Evolutionary conservation across 2,329 filamentous ascomycete genomes (phyloP).

Genomic region (Aspergillus sp.): DNA sequence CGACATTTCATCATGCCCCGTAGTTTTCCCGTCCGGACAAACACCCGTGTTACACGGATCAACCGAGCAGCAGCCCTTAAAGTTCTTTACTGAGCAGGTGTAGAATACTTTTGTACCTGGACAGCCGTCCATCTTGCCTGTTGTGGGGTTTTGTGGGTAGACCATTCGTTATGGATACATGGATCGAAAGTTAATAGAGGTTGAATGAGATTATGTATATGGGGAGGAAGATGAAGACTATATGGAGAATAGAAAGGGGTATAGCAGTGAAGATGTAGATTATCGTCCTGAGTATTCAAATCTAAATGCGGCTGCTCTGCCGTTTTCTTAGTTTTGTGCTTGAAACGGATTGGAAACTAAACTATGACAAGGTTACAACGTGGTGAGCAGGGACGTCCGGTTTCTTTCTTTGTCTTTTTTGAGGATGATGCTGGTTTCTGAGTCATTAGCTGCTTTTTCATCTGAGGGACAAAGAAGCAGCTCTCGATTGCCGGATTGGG

Average conservation of each 20-base stretch:
- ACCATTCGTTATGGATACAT: too few species aligned
- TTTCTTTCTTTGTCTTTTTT: neutral
- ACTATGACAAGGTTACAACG: too few species aligned
- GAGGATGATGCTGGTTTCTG: neutral
- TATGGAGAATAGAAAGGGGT: too few species aligned
- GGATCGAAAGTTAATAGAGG: too few species aligned
- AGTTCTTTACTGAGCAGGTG: conserved; percentile 18
- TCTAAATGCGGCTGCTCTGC: too few species aligned
- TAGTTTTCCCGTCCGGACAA: conserved; percentile 19
- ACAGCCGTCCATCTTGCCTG: neutral
- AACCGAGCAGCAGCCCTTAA: conserved; percentile 26
- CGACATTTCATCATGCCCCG: neutral
- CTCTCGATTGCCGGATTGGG: neutral
- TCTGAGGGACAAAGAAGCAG: conserved; percentile 4
- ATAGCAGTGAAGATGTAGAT: too few species aligned
- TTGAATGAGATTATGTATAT: neutral
- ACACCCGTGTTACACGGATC: conserved; percentile 24
- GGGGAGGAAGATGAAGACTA: neutral
- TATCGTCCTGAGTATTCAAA: too few species aligned
- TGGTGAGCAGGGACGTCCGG: too few species aligned
- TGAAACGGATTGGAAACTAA: too few species aligned
- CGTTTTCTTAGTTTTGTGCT: too few species aligned
- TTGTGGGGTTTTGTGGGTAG: neutral
- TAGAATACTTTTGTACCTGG: conserved; percentile 16
- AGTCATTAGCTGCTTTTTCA: neutral